phyloP scores from a whole-genome alignment of 352 stramenopile genomes.

The Hyaloperonospora arabidopsidis region DNA sequence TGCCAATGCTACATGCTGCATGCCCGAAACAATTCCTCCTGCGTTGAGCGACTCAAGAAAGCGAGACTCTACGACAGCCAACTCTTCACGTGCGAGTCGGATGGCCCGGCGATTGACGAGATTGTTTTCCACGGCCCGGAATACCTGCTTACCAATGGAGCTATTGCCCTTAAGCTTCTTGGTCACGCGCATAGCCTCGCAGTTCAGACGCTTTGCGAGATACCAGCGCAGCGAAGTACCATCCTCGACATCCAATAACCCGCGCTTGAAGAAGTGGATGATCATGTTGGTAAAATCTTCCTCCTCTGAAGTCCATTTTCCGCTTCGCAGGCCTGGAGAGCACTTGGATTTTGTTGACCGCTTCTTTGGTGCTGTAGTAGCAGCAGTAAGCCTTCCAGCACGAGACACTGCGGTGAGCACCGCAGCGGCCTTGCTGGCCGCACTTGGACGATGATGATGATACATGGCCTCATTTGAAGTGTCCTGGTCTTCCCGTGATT shows the following conservation, averaged over 20 bases:
- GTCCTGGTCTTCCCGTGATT: constrained; percentile 19
- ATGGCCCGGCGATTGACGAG: constrained; percentile 51
- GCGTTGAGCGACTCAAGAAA: constrained; percentile 64
- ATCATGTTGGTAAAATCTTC: constrained; percentile 78
- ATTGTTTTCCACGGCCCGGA: constrained; percentile 63
- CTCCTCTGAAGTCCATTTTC: constrained; percentile 82
- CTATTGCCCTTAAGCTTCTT: constrained; percentile 87
- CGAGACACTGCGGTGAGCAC: constrained; percentile 23
- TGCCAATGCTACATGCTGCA: constrained; percentile 9
- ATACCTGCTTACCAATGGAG: constrained; percentile 86
- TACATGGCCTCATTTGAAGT: constrained; percentile 5
- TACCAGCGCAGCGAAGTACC: constrained; percentile 82
- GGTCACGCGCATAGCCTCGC: constrained; percentile 82
- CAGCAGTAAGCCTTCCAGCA: not conserved
- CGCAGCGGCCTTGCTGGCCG: constrained; percentile 16
- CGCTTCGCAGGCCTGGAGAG: constrained; percentile 63
- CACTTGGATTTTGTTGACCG: constrained; percentile 85
- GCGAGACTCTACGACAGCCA: constrained; percentile 52
- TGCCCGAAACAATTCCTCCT: constrained; percentile 17
- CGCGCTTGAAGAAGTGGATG: constrained; percentile 82
- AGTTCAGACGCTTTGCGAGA: constrained; percentile 77
- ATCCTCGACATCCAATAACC: constrained; percentile 69
- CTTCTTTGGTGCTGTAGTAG: constrained; percentile 36
- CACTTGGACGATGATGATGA: constrained; percentile 19
- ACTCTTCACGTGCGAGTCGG: constrained; percentile 39